Evolutionary conservation across 2,329 filamentous ascomycete species (phyloP), one percentile per base, ranked within the genome.

Genomic region (Helicocarpus griseus): DNA sequence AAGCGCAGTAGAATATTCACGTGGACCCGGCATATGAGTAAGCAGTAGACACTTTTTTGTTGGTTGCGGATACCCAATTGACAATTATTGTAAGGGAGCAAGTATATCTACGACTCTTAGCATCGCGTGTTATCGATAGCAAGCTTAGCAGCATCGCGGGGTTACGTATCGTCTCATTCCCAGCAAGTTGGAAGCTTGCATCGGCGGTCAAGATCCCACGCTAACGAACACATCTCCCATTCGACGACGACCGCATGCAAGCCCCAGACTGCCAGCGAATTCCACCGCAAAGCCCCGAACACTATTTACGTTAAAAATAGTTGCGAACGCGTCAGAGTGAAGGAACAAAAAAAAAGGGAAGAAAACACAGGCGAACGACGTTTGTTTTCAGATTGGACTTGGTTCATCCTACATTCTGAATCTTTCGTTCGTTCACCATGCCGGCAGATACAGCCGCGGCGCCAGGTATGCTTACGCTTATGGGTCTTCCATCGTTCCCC

Each of bases 391-490:
- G n/a, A n/a, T n/a, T n/a, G n/a, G n/a, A n/a, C n/a, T n/a, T n/a
- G n/a, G n/a, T n/a, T n/a, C n/a, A n/a, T n/a, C n/a, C n/a, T n/a
- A n/a, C n/a, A n/a, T n/a, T n/a, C n/a, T n/a, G n/a, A n/a, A n/a
- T n/a, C n/a, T n/a, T n/a, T n/a, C n/a, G n/a, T n/a, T 11, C 22
- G 7, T 22, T 14, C 11, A 47, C 41, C 45, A 55, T 55, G 54
- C 51, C 54, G n/a, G 28, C 44, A 29, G 54, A 55, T 19, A 51
- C 44, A 14, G 28, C 28, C 55, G 28, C 56, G 47, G 45, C 54
- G 44, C 56, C 58, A 59, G 62, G 62, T 64, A 50, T 35, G 56
- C 36, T 46, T 14, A n/a, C 46, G 44, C 24, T 35, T 17, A 44
- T 7, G 29, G 17, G 6, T 3, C 48, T 38, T 49, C 48, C 48